Base-by-base conservation (phyloP, 441 rosid species). In the Jatropha podagrica region DNA sequence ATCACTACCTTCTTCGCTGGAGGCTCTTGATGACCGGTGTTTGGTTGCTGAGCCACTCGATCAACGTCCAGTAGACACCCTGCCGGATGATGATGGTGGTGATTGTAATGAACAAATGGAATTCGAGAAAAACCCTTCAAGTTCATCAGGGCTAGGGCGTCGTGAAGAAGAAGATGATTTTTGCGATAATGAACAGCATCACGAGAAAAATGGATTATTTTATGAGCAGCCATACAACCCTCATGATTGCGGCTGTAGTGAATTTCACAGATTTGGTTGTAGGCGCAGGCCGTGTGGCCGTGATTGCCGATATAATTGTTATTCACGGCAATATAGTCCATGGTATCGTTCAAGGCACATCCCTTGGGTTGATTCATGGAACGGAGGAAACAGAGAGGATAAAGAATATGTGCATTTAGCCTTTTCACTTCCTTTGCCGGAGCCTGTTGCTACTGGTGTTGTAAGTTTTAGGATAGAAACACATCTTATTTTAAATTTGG, bases 371-470 rank as follows among this genome's bases (percentile, higher is more conserved):
- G 56, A 23, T 72, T 27, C 14, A 12, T 60, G 64, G 38, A 40
- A 38, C 64, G 12, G 75, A 17, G 65, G 32, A 27, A 4, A 20
- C 48, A 18, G 64, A 42, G 48, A 42, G 54, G 37, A 58, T 56
- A 40, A 18, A 12, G 74, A 70, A 40, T 13, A 72, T 10, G 40
- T 20, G 46, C 41, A 61, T 63, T 37, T 40, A 5, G 74, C n/a
- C 38, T 20, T 69, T 23, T 59, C 10, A 69, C 54, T 37, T 76
- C 42, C 61, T 23, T 11, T 65, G 54, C 71, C n/a, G 49, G 78
- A 62, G 52, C 67, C 68, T 18, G 60, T 68, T 67, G 82, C 87
- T 40, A 76, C 88, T 62, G 90, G 86, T 15, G 88, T 89, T 81
- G 94, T 89, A 83, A 42, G 82, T 65, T 27, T 17, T 1, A 87